These are phyloP conservation scores for Sclerotinia glacialis DNA, from an alignment of 2,329 filamentous ascomycete genomes.

Conservation along the genomic window DNA sequence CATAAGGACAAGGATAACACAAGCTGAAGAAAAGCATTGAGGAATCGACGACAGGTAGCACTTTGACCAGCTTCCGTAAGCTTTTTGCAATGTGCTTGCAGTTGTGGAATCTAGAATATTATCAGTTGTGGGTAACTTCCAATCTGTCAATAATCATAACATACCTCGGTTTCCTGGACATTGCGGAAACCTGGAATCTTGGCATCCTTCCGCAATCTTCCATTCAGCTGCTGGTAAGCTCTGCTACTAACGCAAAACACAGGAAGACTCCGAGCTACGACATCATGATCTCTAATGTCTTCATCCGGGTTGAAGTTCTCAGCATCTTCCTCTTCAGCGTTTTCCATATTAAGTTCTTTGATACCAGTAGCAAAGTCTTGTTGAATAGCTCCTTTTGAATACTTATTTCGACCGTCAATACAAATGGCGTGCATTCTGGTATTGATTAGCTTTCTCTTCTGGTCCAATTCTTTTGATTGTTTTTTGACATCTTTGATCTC, in stretches of 20 bases:
- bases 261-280: constrained; percentile 53
- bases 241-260: constrained; percentile 64
- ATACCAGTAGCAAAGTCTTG: constrained; percentile 59
- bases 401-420: constrained; percentile 55
- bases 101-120: constrained; percentile 27
- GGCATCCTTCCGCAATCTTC: constrained; percentile 52
- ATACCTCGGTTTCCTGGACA: constrained; percentile 52
- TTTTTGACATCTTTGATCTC: constrained; percentile 44
- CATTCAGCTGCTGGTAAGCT: constrained; percentile 61
- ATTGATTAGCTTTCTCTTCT: constrained; percentile 38
- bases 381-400: constrained; percentile 53
- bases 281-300: constrained; percentile 56
- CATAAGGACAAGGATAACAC: constrained; percentile 53
- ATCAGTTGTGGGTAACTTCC: background rate
- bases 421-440: constrained; percentile 43
- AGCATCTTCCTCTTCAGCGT: constrained; percentile 50
- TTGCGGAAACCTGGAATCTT: constrained; percentile 51
- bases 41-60: constrained; percentile 47
- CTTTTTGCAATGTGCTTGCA: constrained; percentile 51
- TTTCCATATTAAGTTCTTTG: constrained; percentile 57
- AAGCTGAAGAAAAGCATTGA: constrained; percentile 51
- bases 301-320: constrained; percentile 53
- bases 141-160: background rate
- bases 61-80: constrained; percentile 52
- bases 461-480: constrained; percentile 39